Evolutionary conservation across 805 yeast genomes (phyloP).

Genomic region (Kazachstania kunashirensis): DNA sequence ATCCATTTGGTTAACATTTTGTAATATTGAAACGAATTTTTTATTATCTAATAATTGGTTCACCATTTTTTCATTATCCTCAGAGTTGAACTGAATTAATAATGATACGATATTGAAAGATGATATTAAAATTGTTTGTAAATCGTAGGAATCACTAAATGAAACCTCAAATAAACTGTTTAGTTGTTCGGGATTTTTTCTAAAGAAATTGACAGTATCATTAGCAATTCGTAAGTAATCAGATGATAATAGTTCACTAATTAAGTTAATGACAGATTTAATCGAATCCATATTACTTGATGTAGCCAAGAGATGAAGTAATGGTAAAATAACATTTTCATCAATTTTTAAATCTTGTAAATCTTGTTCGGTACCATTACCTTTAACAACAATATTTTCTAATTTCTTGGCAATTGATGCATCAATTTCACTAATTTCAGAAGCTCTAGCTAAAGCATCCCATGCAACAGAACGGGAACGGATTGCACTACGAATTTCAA

Average conservation of each 20-base stretch:
- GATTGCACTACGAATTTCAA: conserved; percentile 56
- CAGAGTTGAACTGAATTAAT: conserved; percentile 20
- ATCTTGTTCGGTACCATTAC: conserved; percentile 28
- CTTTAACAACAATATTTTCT: conserved; percentile 21
- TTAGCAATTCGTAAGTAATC: conserved; percentile 10
- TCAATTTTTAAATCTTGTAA: conserved; percentile 17
- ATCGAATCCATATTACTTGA: conserved; percentile 16
- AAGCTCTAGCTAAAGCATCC: conserved; percentile 80
- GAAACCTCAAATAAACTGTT: conserved; percentile 19
- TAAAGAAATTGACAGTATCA: conserved; percentile 17
- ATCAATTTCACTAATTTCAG: conserved; percentile 55
- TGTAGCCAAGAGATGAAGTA: conserved; percentile 23
- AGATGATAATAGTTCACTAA: conserved; percentile 25
- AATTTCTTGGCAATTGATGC: conserved; percentile 38
- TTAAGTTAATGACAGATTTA: conserved; percentile 24
- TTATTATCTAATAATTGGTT: conserved; percentile 15
- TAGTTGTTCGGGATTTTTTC: conserved; percentile 15
- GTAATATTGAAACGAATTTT: conserved; percentile 16
- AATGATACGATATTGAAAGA: conserved; percentile 27
- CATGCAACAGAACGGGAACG: conserved; percentile 80
- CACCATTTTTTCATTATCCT: conserved; percentile 11
- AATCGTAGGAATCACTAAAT: conserved; percentile 18
- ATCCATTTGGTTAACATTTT: conserved; percentile 23
- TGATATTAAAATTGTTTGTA: conserved; percentile 25
- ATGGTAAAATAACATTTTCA: conserved; percentile 11